Conservation (phyloP, 495 filamentous ascomycete species). For the Trichoderma orchidacearum region DNA sequence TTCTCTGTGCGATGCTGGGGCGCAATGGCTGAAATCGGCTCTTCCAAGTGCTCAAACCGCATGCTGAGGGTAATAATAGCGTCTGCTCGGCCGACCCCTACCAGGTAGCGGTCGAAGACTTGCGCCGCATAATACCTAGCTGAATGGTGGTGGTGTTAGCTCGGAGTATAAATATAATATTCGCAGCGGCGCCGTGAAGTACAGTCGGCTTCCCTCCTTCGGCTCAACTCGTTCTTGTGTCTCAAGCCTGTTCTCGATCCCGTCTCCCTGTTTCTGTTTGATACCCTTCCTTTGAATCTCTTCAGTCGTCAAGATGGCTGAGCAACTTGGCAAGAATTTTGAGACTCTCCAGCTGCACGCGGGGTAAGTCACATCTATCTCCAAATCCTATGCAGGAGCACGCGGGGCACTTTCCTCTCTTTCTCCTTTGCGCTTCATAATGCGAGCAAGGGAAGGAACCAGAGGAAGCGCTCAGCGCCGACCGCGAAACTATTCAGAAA, state of each 20-base stretch:
- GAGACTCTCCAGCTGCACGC: conserved; percentile 97
- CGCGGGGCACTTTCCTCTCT: too few relatives aligned
- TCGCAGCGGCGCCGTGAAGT: too few relatives aligned
- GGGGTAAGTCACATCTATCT: conserved; percentile 43
- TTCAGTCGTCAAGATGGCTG: conserved; percentile 15
- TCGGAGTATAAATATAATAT: neutral
- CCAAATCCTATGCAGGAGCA: neutral
- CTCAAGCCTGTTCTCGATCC: neutral
- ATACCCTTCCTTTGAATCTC: neutral
- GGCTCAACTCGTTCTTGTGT: neutral
- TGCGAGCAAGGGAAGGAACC: neutral
- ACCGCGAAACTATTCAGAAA: too few relatives aligned
- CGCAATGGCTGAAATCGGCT: too few relatives aligned
- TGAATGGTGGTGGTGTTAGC: neutral
- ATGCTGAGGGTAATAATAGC: too few relatives aligned
- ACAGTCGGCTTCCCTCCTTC: neutral
- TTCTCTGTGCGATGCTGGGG: neutral
- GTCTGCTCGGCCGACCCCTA: too few relatives aligned
- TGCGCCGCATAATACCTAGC: neutral
- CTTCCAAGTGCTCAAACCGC: too few relatives aligned
- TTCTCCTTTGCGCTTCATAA: neutral
- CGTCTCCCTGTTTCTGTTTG: neutral
- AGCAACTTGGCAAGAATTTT: conserved; percentile 42
- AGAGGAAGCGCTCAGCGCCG: too few relatives aligned
- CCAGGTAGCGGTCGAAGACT: too few relatives aligned